These are phyloP conservation scores for Oryza punctata DNA, from an alignment of 176 grass and related monocot genomes.

Conservation along the genomic window DNA sequence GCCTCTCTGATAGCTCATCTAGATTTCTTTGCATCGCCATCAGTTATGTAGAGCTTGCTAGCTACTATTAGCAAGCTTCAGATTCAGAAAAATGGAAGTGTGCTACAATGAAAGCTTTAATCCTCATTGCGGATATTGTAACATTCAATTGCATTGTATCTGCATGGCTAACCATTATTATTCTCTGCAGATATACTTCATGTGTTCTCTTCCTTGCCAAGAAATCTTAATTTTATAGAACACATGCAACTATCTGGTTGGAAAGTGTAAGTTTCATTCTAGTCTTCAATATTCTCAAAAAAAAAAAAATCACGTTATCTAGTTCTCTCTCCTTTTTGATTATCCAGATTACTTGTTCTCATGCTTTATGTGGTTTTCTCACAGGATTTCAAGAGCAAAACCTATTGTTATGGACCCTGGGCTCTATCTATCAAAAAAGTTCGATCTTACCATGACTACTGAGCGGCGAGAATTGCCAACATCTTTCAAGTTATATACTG, in stretches of 20 bases:
- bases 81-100: background rate
- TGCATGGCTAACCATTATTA: background rate
- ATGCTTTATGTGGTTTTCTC: constrained; percentile 28
- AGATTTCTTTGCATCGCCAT: background rate
- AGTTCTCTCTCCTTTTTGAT: constrained; percentile 7
- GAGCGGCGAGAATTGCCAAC: constrained; percentile 80
- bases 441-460: constrained; percentile 72
- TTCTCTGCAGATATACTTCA: constrained; percentile 79
- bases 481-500: constrained; percentile 93
- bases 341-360: background rate
- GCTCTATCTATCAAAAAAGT: constrained; percentile 95
- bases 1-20: background rate
- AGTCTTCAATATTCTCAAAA: background rate
- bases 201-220: constrained; percentile 85
- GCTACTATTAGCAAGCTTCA: background rate
- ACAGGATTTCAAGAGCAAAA: constrained; percentile 72
- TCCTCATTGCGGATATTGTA: background rate
- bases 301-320: background rate
- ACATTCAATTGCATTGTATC: background rate
- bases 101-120: background rate
- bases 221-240: constrained; percentile 99
- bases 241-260: constrained; percentile 87
- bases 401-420: constrained; percentile 90
- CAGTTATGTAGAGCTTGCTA: background rate
- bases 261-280: constrained; percentile 73